Conservation (phyloP, 2,329 filamentous ascomycete genomes). For the Cladosporium sp. region DNA sequence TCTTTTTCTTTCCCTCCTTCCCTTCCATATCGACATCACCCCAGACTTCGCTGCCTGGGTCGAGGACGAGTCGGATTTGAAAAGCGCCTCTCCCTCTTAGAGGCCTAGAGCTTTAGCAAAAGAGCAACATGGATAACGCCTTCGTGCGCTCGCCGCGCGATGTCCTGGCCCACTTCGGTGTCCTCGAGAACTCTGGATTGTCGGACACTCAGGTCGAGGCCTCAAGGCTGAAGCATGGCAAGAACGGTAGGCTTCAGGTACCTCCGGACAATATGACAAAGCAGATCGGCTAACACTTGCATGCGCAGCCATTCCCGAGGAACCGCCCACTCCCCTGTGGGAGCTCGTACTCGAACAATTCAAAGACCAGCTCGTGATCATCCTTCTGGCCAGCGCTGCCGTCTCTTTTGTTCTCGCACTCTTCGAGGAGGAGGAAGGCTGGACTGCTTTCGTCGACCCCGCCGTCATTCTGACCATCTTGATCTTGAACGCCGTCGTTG, state of each 20-base stretch:
- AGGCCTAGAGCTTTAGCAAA: background rate
- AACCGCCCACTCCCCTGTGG: slow-evolving; percentile 94
- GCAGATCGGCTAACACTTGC: slow-evolving; percentile 14
- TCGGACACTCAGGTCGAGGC: slow-evolving; percentile 27
- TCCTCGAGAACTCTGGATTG: slow-evolving; percentile 31
- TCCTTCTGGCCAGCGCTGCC: slow-evolving; percentile 85
- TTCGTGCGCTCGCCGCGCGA: slow-evolving; percentile 31
- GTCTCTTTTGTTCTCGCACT: slow-evolving; percentile 91
- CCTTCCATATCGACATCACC: background rate
- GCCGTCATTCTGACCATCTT: slow-evolving; percentile 95
- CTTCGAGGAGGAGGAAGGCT: slow-evolving; percentile 88
- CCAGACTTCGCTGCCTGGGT: background rate
- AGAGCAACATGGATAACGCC: slow-evolving; percentile 33
- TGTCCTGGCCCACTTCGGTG: slow-evolving; percentile 35
- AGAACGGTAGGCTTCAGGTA: slow-evolving; percentile 32
- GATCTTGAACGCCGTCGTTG: slow-evolving; percentile 93
- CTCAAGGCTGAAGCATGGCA: slow-evolving; percentile 32
- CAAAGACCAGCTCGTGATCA: slow-evolving; percentile 97
- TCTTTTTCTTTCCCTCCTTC: background rate
- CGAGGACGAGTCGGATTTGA: background rate
- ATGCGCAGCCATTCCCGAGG: slow-evolving; percentile 66
- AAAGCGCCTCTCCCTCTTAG: background rate
- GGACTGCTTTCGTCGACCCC: slow-evolving; percentile 96
- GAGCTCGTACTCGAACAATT: slow-evolving; percentile 97
- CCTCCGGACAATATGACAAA: slow-evolving; percentile 1